Base-by-base conservation (phyloP, 768 basidiomycete species). In the Kwoniella mangroviensis region DNA sequence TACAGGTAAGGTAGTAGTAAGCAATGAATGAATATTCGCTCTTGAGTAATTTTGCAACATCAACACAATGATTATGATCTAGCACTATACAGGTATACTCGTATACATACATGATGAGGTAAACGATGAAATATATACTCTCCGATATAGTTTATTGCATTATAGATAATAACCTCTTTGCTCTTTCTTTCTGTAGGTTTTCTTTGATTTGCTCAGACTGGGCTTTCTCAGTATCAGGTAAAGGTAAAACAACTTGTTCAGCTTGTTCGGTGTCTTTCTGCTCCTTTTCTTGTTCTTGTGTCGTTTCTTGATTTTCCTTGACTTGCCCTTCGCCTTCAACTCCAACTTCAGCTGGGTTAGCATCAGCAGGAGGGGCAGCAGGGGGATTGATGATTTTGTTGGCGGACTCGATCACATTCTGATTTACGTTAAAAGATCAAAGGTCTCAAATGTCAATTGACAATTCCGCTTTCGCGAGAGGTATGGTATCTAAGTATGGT, bases 321-420 rank as follows among this genome's bases (percentile, higher is more conserved):
- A 42, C 17, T 53, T 24, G 17, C 19, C 9, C 58, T n/a, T 17
- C 15, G 12, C n/a, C n/a, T 2, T 19, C 34, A 21, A 4, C n/a
- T 2, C 4, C 34, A 21, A 4, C 12, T n/a, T 62, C 43, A 26
- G 28, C 15, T 2, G 63, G 3, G 7, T 43, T 17, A 5, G 62
- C 56, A 66, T 42, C 28, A 34, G 52, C 28, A 21, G 60, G 22
- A 54, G 60, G 22, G 49, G 67, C 41, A 26, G 70, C 28, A 28
- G 68, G 58, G 11, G 71, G 67, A 17, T 53, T 53, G 45, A 70
- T 63, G 19, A 63, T 60, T 43, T 69, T 72, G 34, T 69, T 64
- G 34, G 71, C 71, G 13, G 67, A 63, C 12, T 72, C 63, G 28
- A 72, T 55, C 34, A 72, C 12, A 22, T 41, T 62, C 71, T 72